Conservation (phyloP, 192 early-diverging fungal genomes). For the Coemansia sp. region DNA sequence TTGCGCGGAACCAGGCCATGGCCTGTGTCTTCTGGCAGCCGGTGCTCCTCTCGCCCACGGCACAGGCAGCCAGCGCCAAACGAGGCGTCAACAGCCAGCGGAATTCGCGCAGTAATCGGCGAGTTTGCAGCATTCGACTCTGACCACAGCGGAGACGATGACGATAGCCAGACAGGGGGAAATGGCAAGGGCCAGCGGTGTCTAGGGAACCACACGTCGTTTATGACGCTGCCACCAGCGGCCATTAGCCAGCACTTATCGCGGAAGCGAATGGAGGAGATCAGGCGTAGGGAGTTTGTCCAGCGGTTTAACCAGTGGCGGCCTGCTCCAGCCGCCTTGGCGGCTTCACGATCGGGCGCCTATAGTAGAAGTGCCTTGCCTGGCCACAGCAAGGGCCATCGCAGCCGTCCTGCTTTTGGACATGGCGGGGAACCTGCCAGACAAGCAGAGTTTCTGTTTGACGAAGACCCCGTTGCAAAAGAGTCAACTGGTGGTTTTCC, state of each 20-base stretch:
- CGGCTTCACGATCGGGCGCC: neutral
- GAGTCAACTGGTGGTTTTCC: neutral
- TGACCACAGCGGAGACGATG: conserved; percentile 17
- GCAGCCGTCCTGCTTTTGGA: neutral
- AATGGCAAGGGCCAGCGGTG: neutral
- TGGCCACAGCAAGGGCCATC: neutral
- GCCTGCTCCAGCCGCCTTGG: neutral
- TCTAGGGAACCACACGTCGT: neutral
- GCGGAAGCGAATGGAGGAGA: neutral
- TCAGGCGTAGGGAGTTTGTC: conserved; percentile 17
- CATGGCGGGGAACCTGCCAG: neutral
- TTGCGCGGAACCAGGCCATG: neutral
- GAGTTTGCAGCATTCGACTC: conserved; percentile 52
- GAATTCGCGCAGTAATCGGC: conserved; percentile 34
- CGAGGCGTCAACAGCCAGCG: conserved; percentile 7
- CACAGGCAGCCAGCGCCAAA: neutral
- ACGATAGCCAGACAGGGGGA: neutral
- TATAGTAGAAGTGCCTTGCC: neutral
- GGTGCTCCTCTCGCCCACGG: neutral
- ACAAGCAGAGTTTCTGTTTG: conserved; percentile 39
- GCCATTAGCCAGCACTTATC: conserved; percentile 10
- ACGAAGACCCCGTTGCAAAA: conserved; percentile 21
- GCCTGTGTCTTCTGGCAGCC: neutral
- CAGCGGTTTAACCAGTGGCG: conserved; percentile 14
- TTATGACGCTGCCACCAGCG: neutral